Evolutionary conservation across 345 rosid species (phyloP), one percentile per base, ranked within the genome.

Genomic region (Noccaea caerulescens): DNA sequence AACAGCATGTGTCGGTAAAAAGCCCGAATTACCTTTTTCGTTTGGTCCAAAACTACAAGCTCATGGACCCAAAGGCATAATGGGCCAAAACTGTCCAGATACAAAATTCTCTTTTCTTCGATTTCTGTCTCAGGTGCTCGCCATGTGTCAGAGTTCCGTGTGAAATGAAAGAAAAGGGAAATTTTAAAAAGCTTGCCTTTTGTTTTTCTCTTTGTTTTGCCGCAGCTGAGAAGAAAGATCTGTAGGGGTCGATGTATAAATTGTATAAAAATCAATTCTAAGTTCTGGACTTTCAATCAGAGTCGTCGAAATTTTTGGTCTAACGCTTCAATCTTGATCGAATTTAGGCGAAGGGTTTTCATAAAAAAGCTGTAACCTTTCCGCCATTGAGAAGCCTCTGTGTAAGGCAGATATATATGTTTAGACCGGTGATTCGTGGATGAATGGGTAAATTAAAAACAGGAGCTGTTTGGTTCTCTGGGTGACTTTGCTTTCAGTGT

Each of bases 1-100:
- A 30, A 51, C 34, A 71, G 23, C 52, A 61, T 39, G 68, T 71
- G 68, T 61, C 75, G 75, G 67, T 71, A 60, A 60, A 60, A 61
- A 41, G 61, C 60, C 14, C 2, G n/a, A 41, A 16, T 32, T 8
- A 61, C 61, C 68, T 53, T 71, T 71, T 41, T 5, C 36, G 30
- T 12, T 3, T 44, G 37, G 34, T 20, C 37, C 30, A 18, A 53
- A n/a, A 34, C 23, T 54, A 34, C 44, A 72, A 16, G 50, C 12
- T 54, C 49, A 23, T 55, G 63, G 27, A 3, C 60, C 46, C n/a
- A 44, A 34, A 32, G 7, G 18, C 33, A 63, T 18, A 18, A 18
- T 53, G 47, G 63, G 63, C 39, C 23, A 33, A 10, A 34, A 5
- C 10, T 45, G 49, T 63, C 65, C 18, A 63, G 7, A 3, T 14